These are phyloP conservation scores for Stachybotrys elegans DNA, from an alignment of 2,329 filamentous ascomycete genomes.

Conservation along the genomic window DNA sequence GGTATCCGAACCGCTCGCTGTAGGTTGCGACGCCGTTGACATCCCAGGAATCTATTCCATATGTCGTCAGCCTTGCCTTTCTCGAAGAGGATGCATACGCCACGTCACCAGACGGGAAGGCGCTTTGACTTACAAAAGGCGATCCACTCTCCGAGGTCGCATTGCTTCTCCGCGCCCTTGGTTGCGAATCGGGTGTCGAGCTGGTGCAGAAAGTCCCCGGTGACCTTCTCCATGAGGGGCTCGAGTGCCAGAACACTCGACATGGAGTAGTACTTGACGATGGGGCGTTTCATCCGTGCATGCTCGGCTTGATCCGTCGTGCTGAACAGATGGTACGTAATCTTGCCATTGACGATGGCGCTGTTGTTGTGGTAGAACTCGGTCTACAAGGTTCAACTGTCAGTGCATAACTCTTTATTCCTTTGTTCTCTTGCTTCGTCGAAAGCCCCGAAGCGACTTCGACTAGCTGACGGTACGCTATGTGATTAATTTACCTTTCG, in stretches of 20 bases:
- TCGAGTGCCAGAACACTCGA: slow-evolving; percentile 20
- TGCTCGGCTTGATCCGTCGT: slow-evolving; percentile 25
- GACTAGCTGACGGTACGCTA: too few relatives aligned
- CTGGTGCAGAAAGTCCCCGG: slow-evolving; percentile 20
- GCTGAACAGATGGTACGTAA: slow-evolving; percentile 33
- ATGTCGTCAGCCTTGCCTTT: not conserved
- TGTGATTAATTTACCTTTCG: slow-evolving; percentile 11
- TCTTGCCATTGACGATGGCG: slow-evolving; percentile 25
- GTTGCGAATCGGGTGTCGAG: slow-evolving; percentile 24
- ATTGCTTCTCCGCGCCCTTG: slow-evolving; percentile 1
- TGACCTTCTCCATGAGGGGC: slow-evolving; percentile 22
- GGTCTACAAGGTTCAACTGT: slow-evolving; percentile 24
- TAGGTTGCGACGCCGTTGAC: slow-evolving; percentile 35
- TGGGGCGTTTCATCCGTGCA: slow-evolving; percentile 27
- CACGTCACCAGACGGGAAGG: not conserved
- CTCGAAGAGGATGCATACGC: not conserved
- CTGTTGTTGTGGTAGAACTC: slow-evolving; percentile 31
- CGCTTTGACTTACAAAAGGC: slow-evolving; percentile 13
- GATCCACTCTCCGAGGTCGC: slow-evolving; percentile 19
- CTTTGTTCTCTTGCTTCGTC: too few relatives aligned
- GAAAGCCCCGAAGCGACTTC: too few relatives aligned
- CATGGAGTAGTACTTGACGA: slow-evolving; percentile 29
- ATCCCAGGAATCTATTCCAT: slow-evolving; percentile 31
- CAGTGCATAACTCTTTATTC: too few relatives aligned
- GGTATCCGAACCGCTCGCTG: slow-evolving; percentile 34